Evolutionary conservation across 177 flowering plant genomes (phyloP), one percentile per base, ranked within the genome.

Genomic region (Vitis hybrid): DNA sequence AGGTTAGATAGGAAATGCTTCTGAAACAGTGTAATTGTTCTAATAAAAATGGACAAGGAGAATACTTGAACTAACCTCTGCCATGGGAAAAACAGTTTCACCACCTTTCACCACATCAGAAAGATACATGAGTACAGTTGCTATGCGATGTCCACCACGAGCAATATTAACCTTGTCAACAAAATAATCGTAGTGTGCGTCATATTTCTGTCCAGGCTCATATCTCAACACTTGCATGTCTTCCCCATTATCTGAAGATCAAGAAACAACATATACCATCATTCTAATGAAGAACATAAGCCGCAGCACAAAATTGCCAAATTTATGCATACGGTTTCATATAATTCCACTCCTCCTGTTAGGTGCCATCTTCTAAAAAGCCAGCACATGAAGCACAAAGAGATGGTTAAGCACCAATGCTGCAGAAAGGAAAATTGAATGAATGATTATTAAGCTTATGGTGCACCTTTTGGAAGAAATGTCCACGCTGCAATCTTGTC

Each of bases 101-200:
- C 98, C 97, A 61, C 98, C 98, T 81, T 89, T 86, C 11, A 58
- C 78, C 60, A 94, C 97, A 82, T 94, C 86, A 22, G 81, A 70
- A 10, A 95, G 97, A 82, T 95, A 95, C 97, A 95, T 95, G 39
- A 95, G 90, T 15, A 93, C 91, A 45, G 97, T 95, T 26, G 97
- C 99, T 66, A 87, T 50, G 13, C 98, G 91, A 69, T 92, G 97
- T 16, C 99, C 99, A 58, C 99, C 98, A n/a, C 91, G 86, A 63
- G 85, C 93, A 82, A 88, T 85, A 73, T 90, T 93, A 63, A 85
- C 94, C 79, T 86, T 83, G 73, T 95, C 98, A 34, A 57, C 55
- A 69, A 95, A 93, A 80, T 88, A 95, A 81, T 95, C 99, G 74
- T 77, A 87, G 76, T 93, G 99, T 2, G 94, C 89, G 5, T 87